These are phyloP conservation scores for Curvularia lunata DNA, from an alignment of 2,329 filamentous ascomycete species.

Conservation along the genomic window DNA sequence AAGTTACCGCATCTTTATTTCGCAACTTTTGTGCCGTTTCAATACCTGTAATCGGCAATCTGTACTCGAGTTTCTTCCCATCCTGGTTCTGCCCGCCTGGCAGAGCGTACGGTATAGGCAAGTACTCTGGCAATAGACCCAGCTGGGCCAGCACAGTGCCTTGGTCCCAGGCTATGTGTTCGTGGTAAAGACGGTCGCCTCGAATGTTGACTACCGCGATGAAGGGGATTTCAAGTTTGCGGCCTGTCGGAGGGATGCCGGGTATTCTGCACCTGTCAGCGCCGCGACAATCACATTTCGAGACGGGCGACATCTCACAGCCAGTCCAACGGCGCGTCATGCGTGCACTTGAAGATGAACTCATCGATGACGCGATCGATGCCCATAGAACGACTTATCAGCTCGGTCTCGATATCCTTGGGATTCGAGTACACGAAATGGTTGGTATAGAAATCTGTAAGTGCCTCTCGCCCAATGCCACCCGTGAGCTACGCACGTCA, in stretches of 20 bases:
- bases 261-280: constrained; percentile 14
- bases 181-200: constrained; percentile 69
- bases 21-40: constrained; percentile 60
- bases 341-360: constrained; percentile 34
- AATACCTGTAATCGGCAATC: constrained; percentile 63
- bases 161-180: constrained; percentile 73
- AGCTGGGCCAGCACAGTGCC: constrained; percentile 65
- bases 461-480: constrained; percentile 66
- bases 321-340: constrained; percentile 30
- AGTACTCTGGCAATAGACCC: constrained; percentile 66
- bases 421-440: constrained; percentile 78
- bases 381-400: constrained; percentile 72
- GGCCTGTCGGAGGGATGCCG: constrained; percentile 14
- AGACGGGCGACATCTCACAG: constrained; percentile 17
- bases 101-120: constrained; percentile 61
- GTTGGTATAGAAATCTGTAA: constrained; percentile 70
- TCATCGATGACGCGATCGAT: constrained; percentile 64
- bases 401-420: constrained; percentile 67
- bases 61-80: constrained; percentile 60
- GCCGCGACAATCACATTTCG: background rate
- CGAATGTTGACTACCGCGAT: constrained; percentile 70
- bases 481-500: constrained; percentile 55
- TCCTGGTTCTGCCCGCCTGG: constrained; percentile 35
- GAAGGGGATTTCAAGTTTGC: constrained; percentile 64
- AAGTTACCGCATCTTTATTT: constrained; percentile 54